Evolutionary conservation across 225 moss, liverwort and hornwort genomes (phyloP), one percentile per base, ranked within the genome.

Genomic region (Physcomitrellopsis africana): DNA sequence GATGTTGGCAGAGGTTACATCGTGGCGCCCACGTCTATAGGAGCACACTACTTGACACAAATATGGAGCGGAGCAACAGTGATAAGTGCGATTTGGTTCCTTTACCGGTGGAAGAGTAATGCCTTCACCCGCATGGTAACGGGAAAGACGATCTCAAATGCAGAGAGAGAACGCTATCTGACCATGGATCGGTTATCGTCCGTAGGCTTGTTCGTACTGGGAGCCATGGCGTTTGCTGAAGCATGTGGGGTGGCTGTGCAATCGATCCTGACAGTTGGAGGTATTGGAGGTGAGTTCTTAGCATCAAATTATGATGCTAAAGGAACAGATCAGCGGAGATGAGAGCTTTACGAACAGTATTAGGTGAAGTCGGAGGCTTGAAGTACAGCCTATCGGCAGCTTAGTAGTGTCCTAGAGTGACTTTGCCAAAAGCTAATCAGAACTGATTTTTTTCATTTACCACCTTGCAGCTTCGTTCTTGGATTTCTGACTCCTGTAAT

Each of bases 31-130:
- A 86, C 85, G 47, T 70, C 93, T 53, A 81, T 85, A 60, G 82
- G 83, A 76, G 87, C 86, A 16, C 82, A 93, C 2, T 79, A 92
- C 74, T 74, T 99, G 79, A 86, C 87, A 64, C 91, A 93, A 61
- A 80, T 99, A 48, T 94, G 93, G 94, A 90, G 83, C 76, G 97
- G 93, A 70, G 93, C 90, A 51, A 91, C 90, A 47, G 86, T 93
- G 48, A 27, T 99, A 20, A 90, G 93, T 82, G 59, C 81, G 20
- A 85, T 95, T 60, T 95, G 90, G 90, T 99, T 99, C 60, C 71
- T 93, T 58, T 82, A 99, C 64, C 91, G 90, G 23, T 99, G 94
- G 94, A 99, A 99, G 84, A 82, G 85, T 68, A 89, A 89, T 74
- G 75, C 68, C 3, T 83, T 94, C 23, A 74, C 82, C 17, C 89